Percentiles rank a stretch among this genome's conserved stretches.
These are phyloP conservation scores for Candida sithepensis DNA, from an alignment of 805 yeast genomes.

Conservation along the genomic window DNA sequence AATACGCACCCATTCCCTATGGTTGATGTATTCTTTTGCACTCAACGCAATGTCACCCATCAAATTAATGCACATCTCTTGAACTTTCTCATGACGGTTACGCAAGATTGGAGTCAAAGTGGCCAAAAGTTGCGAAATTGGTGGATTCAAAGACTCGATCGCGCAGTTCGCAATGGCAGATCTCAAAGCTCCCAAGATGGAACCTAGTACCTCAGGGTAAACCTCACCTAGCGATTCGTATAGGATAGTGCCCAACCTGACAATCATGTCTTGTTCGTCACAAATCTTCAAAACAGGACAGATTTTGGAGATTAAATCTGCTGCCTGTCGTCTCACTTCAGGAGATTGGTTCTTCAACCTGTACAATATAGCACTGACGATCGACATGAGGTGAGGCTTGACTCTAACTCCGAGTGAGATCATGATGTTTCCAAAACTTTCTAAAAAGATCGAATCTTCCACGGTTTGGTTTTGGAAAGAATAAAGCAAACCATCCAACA, in stretches of 20 bases:
- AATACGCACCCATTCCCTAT: constrained; percentile 96
- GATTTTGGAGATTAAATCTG: constrained; percentile 65
- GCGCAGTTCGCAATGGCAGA: constrained; percentile 61
- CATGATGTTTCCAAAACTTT: constrained; percentile 62
- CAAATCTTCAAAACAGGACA: constrained; percentile 67
- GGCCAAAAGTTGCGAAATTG: constrained; percentile 77
- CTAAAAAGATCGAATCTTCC: constrained; percentile 51
- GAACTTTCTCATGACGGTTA: constrained; percentile 88
- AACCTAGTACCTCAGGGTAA: constrained; percentile 89
- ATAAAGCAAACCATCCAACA: constrained; percentile 75
- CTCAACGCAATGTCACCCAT: constrained; percentile 79
- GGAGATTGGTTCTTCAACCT: constrained; percentile 69
- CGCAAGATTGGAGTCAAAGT: constrained; percentile 87
- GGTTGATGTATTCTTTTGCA: constrained; percentile 79
- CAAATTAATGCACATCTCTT: constrained; percentile 71
- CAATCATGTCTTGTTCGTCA: constrained; percentile 57
- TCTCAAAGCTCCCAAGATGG: constrained; percentile 69
- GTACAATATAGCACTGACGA: constrained; percentile 68
- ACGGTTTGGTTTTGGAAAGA: constrained; percentile 76
- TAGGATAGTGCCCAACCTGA: constrained; percentile 68
- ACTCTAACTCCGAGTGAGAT: constrained; percentile 59
- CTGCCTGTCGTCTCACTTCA: constrained; percentile 77
- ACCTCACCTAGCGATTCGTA: constrained; percentile 94
- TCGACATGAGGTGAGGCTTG: constrained; percentile 67
- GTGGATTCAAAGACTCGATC: constrained; percentile 66